phyloP scores from a whole-genome alignment of 1,284 basidiomycete species.

The Cryptococcus sp. region DNA sequence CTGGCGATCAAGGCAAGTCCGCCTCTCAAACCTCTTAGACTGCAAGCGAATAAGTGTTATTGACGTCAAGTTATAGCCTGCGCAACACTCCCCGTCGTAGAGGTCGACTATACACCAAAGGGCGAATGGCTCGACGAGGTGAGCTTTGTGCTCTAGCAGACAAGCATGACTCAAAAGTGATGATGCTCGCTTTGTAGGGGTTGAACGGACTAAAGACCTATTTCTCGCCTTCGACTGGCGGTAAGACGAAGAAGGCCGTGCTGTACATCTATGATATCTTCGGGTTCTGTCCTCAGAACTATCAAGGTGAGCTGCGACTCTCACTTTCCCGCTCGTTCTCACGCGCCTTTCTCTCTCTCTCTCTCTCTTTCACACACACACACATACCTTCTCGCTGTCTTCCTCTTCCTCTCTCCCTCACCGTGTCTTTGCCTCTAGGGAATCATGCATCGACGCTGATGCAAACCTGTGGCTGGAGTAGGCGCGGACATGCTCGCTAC shows the following conservation, averaged over 20 bases:
- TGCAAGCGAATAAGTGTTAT: too few species aligned
- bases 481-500: conserved; percentile 33
- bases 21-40: too few species aligned
- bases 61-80: neutral
- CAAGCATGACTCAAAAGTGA: too few species aligned
- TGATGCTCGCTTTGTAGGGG: too few species aligned
- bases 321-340: too few species aligned
- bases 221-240: conserved; percentile 5
- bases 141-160: neutral
- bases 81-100: conserved; percentile 42
- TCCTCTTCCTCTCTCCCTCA: too few species aligned
- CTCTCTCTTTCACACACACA: neutral
- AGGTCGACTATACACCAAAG: conserved; percentile 50
- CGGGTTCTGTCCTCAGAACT: conserved; percentile 48
- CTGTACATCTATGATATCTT: conserved; percentile 38
- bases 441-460: too few species aligned
- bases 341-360: too few species aligned
- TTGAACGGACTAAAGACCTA: conserved; percentile 43
- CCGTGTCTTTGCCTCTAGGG: too few species aligned
- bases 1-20: too few species aligned
- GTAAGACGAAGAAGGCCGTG: conserved; percentile 23
- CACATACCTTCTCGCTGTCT: too few species aligned
- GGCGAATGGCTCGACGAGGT: conserved; percentile 30
- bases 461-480: neutral
- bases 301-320: conserved; percentile 38